Conservation (phyloP, 495 filamentous ascomycete species). For the Barbatosphaeria neglecta region DNA sequence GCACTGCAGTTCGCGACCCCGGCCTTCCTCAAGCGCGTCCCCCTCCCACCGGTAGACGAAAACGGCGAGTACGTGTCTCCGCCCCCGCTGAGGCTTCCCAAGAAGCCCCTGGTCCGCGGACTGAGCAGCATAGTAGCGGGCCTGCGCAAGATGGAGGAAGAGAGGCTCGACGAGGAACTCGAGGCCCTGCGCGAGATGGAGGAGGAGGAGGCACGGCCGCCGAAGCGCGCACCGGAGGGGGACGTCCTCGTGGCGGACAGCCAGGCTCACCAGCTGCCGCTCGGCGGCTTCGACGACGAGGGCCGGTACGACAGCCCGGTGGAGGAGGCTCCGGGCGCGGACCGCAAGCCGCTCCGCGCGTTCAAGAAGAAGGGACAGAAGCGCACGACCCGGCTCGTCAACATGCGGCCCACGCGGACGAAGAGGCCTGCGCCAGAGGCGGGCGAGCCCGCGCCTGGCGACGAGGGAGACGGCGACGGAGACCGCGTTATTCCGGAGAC, state of each 20-base stretch:
- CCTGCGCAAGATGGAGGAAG: conserved; percentile 68
- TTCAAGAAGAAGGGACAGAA: conserved; percentile 95
- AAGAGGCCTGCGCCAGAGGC: conserved; percentile 28
- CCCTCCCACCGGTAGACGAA: conserved; percentile 32
- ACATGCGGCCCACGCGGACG: conserved; percentile 45
- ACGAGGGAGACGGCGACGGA: conserved; percentile 7
- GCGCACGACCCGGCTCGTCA: conserved; percentile 66
- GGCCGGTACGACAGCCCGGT: conserved; percentile 35
- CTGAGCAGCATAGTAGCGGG: conserved; percentile 70
- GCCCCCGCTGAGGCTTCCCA: conserved; percentile 44
- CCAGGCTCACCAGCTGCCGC: conserved; percentile 36
- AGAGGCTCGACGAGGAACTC: conserved; percentile 64
- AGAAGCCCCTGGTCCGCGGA: conserved; percentile 56
- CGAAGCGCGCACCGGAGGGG: neutral
- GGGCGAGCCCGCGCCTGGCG: conserved; percentile 7
- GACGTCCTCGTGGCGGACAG: conserved; percentile 51
- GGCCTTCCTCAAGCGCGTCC: conserved; percentile 47
- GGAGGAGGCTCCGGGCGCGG: conserved; percentile 28
- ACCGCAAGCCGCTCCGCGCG: conserved; percentile 40
- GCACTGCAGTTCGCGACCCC: conserved; percentile 54
- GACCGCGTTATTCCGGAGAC: conserved; percentile 30
- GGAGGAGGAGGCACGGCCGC: conserved; percentile 25
- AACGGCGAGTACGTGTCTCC: conserved; percentile 32
- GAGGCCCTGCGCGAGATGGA: conserved; percentile 78
- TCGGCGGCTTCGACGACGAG: conserved; percentile 53